phyloP scores from a whole-genome alignment of 352 stramenopile species.

The Phytophthora sojae region DNA sequence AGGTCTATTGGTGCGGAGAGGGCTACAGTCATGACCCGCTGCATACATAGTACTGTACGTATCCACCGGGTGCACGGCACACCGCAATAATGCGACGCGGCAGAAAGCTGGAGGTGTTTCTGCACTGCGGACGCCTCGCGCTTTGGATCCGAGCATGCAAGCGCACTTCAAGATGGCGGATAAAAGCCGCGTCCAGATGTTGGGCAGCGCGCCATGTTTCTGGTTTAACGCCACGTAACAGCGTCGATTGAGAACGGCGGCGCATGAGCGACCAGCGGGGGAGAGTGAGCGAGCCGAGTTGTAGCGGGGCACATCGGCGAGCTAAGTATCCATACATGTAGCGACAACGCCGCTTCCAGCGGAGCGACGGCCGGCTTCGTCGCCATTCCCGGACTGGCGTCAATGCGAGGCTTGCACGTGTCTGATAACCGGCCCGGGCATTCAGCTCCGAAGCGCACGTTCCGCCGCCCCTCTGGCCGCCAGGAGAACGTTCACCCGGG shows the following conservation, averaged over 20 bases:
- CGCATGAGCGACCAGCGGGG: neutral
- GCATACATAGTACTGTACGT: too few relatives aligned
- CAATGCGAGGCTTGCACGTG: slow-evolving; percentile 1
- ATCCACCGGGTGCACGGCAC: neutral
- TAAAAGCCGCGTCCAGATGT: neutral
- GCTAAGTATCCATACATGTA: too few relatives aligned
- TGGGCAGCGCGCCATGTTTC: neutral
- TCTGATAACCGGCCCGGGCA: slow-evolving; percentile 1
- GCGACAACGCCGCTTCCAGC: neutral
- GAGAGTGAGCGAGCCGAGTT: neutral
- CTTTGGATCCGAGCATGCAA: neutral
- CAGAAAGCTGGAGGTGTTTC: neutral
- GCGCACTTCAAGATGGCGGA: slow-evolving; percentile 19
- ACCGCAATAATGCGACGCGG: slow-evolving; percentile 11
- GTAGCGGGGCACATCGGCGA: too few relatives aligned
- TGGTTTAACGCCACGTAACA: slow-evolving; percentile 1
- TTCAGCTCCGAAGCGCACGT: slow-evolving; percentile 11
- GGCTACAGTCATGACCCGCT: too few relatives aligned
- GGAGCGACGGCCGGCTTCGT: slow-evolving; percentile 12
- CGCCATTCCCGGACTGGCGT: slow-evolving; percentile 5
- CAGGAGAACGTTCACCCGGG: slow-evolving; percentile 43
- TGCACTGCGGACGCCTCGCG: neutral
- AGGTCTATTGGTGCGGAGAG: too few relatives aligned
- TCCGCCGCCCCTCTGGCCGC: slow-evolving; percentile 7
- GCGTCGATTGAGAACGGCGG: neutral